A percentile compares a stretch with the other conserved stretches of the same genome.
Conservation (phyloP, 1,284 basidiomycete species). For the Boletellus deceptivus region DNA sequence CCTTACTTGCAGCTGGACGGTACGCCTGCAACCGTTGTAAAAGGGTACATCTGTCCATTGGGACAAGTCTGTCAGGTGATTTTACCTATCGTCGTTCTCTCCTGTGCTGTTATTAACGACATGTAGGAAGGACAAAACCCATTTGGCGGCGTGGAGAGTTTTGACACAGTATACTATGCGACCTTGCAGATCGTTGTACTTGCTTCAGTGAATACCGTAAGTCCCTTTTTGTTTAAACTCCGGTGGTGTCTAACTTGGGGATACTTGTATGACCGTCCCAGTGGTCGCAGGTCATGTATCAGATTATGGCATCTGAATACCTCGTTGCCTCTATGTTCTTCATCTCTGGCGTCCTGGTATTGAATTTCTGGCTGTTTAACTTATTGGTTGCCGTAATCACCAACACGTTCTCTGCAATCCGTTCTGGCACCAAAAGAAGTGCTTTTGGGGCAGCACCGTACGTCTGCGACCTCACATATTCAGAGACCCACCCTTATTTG, state of each 20-base stretch:
- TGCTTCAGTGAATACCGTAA: conserved; percentile 74
- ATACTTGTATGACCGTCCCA: conserved; percentile 23
- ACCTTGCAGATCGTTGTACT: conserved; percentile 86
- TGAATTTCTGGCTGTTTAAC: conserved; percentile 95
- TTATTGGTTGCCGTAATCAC: conserved; percentile 96
- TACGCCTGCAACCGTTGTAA: conserved; percentile 32
- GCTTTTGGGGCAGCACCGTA: conserved; percentile 86
- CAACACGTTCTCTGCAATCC: conserved; percentile 90
- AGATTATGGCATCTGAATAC: conserved; percentile 90
- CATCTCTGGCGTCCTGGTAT: conserved; percentile 77
- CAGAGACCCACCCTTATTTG: conserved; percentile 1
- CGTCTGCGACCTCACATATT: conserved; percentile 16
- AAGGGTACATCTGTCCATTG: conserved; percentile 84
- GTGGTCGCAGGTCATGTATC: conserved; percentile 87
- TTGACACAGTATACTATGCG: conserved; percentile 87
- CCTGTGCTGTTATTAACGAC: background rate
- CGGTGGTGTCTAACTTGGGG: background rate
- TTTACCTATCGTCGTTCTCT: conserved; percentile 1
- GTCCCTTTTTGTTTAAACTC: conserved; percentile 23
- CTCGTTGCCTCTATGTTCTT: conserved; percentile 88
- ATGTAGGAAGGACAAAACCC: conserved; percentile 70
- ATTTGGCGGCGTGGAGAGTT: conserved; percentile 68
- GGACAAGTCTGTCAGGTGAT: conserved; percentile 75
- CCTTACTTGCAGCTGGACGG: conserved; percentile 50
- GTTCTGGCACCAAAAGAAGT: conserved; percentile 85